Base-by-base conservation (phyloP, 768 basidiomycete genomes). In the Mycena rosella region DNA sequence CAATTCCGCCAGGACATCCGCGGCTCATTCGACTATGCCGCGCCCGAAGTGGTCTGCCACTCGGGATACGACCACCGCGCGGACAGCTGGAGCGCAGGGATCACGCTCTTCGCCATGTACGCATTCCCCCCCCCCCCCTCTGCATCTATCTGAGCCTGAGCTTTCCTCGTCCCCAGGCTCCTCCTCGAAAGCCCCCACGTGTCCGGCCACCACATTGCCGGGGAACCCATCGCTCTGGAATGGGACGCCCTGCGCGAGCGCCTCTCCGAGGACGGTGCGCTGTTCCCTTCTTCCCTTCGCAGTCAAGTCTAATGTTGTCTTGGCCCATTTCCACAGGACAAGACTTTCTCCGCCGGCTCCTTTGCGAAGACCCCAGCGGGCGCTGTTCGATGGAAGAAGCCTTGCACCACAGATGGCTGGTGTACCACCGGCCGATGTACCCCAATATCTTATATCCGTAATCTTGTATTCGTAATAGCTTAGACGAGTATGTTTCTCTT, bases 351-450 rank as follows among this genome's bases (percentile, higher is more conserved):
- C 14, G 22, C 0, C 1, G 11, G 2, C 20, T 64, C 1, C 55
- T 64, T n/a, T 17, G 2, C 15, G 36, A 22, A 9, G 48, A 56
- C 11, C 55, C 55, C 13, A 24, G 2, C 3, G 3, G 5, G 4
- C 63, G 63, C 4, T 30, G 9, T 17, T 40, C 48, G 7, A 0
- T 52, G n/a, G 47, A 11, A 2, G 36, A 17, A 14, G 63, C 63
- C 0, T 34, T 64, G 34, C 13, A 17, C 17, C 63, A 57, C 18
- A 34, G 18, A 11, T 64, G 63, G 63, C 55, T 64, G 20, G 9
- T 51, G 36, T 58, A 57, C 30, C 63, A 64, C 20, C 63, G 55
- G 20, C 63, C 54, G 36, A 58, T 64, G 55, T 64, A 64, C 18
- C 63, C 63, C 8, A 64, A 64, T 24, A n/a, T 64, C 2, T 1